Conservation (phyloP, 2,329 filamentous ascomycete species). For the Diaporthe nobilis region DNA sequence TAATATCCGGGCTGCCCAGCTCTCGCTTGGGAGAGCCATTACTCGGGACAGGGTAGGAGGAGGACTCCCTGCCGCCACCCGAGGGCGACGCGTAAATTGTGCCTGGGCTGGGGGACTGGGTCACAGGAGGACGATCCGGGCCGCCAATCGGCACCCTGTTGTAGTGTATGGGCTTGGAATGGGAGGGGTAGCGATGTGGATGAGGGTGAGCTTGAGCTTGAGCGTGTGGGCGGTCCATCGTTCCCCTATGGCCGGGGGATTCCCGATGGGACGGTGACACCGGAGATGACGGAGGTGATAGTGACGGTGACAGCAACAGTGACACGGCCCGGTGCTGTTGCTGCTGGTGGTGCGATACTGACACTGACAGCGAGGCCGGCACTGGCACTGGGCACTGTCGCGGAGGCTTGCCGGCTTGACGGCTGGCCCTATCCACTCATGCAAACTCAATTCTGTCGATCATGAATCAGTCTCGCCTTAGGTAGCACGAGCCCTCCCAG, state of each 20-base stretch:
- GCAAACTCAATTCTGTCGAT: slow-evolving; percentile 31
- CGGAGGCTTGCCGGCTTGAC: neutral
- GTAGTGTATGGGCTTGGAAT: slow-evolving; percentile 37
- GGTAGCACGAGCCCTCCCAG: slow-evolving; percentile 39
- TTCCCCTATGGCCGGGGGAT: slow-evolving; percentile 24
- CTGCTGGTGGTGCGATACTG: neutral
- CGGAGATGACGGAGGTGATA: neutral
- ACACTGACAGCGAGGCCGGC: slow-evolving; percentile 13
- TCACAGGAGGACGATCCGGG: slow-evolving; percentile 40
- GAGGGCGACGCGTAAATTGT: slow-evolving; percentile 38
- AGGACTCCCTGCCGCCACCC: slow-evolving; percentile 17
- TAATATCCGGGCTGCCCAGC: slow-evolving; percentile 35
- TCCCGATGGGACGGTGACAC: slow-evolving; percentile 30
- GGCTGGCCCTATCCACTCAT: slow-evolving; percentile 22
- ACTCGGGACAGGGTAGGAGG: slow-evolving; percentile 11
- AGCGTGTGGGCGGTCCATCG: slow-evolving; percentile 6
- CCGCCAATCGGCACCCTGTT: slow-evolving; percentile 41
- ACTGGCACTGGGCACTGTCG: neutral
- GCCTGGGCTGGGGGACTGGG: slow-evolving; percentile 40
- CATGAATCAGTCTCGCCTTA: slow-evolving; percentile 14
- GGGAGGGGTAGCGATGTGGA: slow-evolving; percentile 23
- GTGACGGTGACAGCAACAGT: neutral
- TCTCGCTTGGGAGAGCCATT: slow-evolving; percentile 28
- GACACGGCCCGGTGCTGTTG: neutral
- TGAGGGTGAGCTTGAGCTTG: slow-evolving; percentile 15